phyloP scores from a whole-genome alignment of 1,284 basidiomycete genomes.

The Ceratobasidium sp. region DNA sequence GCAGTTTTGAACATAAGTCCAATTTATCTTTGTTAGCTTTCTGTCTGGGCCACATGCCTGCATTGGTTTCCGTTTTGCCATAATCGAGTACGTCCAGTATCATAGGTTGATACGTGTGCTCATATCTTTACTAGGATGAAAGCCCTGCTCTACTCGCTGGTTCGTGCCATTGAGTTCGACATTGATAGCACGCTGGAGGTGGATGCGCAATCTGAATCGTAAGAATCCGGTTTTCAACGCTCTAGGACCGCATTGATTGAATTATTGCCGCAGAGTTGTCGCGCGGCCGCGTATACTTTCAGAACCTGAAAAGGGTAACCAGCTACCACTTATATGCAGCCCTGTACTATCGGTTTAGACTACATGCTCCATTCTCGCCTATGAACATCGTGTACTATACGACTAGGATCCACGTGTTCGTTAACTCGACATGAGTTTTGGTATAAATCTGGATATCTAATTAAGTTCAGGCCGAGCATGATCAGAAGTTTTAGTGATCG shows the following conservation, averaged over 20 bases:
- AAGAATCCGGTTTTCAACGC: too few relatives aligned
- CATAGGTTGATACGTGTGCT: neutral
- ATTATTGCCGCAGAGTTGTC: constrained; percentile 35
- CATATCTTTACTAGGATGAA: constrained; percentile 14
- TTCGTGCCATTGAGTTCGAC: constrained; percentile 27
- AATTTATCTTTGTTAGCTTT: neutral
- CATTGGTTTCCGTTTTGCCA: constrained; percentile 39
- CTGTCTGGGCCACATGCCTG: constrained; percentile 31
- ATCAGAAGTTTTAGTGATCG: too few relatives aligned
- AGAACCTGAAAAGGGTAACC: constrained; percentile 38
- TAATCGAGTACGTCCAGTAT: constrained; percentile 19
- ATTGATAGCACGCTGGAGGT: constrained; percentile 13
- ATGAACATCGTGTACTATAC: too few relatives aligned
- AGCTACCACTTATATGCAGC: constrained; percentile 38
- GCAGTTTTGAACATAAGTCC: neutral
- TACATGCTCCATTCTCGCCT: neutral
- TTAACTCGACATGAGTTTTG: too few relatives aligned
- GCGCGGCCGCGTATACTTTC: constrained; percentile 34
- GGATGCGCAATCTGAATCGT: neutral
- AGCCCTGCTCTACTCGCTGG: constrained; percentile 9
- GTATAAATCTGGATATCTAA: too few relatives aligned
- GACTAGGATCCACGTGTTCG: too few relatives aligned
- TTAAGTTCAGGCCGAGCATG: too few relatives aligned
- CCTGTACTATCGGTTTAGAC: neutral
- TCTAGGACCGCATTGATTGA: too few relatives aligned